Conservation (phyloP, 1,139 yeast species). For the Saccharomycopsis crataegensis region DNA sequence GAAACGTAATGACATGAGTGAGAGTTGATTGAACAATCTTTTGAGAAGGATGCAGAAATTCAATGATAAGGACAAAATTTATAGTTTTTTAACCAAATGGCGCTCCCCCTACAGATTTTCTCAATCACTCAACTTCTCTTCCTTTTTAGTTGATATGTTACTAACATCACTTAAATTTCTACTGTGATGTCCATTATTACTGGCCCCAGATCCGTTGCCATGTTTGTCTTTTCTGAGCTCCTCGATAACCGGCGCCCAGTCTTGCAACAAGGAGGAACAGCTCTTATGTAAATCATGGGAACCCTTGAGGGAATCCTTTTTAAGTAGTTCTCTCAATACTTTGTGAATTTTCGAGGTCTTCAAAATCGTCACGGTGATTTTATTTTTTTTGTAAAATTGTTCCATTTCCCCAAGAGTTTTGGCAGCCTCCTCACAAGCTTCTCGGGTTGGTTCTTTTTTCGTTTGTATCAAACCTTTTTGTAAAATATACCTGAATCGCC, state of each 20-base stretch:
- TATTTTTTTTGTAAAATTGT: conserved; percentile 35
- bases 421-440: conserved; percentile 39
- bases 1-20: no score
- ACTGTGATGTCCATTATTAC: conserved; percentile 1
- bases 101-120: no score
- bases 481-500: conserved; percentile 21
- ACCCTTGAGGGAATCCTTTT: conserved; percentile 35
- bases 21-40: no score
- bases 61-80: no score
- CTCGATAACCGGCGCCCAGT: conserved; percentile 30
- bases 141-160: neutral
- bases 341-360: conserved; percentile 41
- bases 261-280: conserved; percentile 36
- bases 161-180: conserved; percentile 17
- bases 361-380: conserved; percentile 34
- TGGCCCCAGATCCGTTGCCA: neutral
- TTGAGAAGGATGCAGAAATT: no score
- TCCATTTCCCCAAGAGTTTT: conserved; percentile 37
- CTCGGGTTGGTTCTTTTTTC: conserved; percentile 28
- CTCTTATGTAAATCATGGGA: conserved; percentile 42
- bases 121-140: no score
- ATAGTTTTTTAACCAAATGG: no score
- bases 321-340: conserved; percentile 42
- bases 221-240: conserved; percentile 16
- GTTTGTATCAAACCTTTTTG: conserved; percentile 22